Base-by-base conservation (phyloP, 139 green algal species). In the Chlamydomonas schloesseri region DNA sequence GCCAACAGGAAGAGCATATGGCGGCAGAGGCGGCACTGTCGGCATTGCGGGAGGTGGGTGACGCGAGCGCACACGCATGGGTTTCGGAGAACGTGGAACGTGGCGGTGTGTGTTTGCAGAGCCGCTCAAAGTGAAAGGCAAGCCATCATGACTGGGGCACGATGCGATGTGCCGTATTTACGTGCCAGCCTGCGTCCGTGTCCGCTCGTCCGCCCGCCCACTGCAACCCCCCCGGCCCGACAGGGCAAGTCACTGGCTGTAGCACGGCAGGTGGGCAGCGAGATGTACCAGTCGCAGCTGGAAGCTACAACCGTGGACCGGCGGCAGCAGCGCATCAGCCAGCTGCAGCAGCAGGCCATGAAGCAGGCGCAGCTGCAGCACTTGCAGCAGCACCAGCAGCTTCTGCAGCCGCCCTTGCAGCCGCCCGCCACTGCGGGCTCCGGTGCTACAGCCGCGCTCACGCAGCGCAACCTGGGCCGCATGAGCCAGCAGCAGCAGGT, bases 11-110 rank as follows among this genome's bases (percentile, higher is more conserved):
- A 14, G 77, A 91, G 71, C 82, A 91, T 55, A 62, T 20, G 24
- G 76, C 88, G 58, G 76, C 88, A 6, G 34, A 53, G 24, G 88
- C 88, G 33, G 88, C 88, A n/a, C 77, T 91, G 64, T 65, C 75
- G 33, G 77, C 88, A 2, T 65, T 91, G 10, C 87, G 87, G 53
- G 42, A 85, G 87, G 87, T 88, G 57, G 8, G 80, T n/a, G n/a
- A n/a, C n/a, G n/a, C n/a, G n/a, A n/a, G n/a, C n/a, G n/a, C n/a
- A n/a, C n/a, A n/a, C n/a, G n/a, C n/a, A n/a, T n/a, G n/a, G n/a
- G n/a, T n/a, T n/a, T n/a, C n/a, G n/a, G n/a, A n/a, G n/a, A n/a
- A n/a, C n/a, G n/a, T n/a, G n/a, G n/a, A n/a, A n/a, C n/a, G n/a
- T n/a, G n/a, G n/a, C n/a, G n/a, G n/a, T n/a, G n/a, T n/a, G n/a